A percentile compares a stretch with the other conserved stretches of the same genome.
Evolutionary conservation across 1,284 basidiomycete genomes (phyloP).

Genomic region (Cryptococcus maquisensis): DNA sequence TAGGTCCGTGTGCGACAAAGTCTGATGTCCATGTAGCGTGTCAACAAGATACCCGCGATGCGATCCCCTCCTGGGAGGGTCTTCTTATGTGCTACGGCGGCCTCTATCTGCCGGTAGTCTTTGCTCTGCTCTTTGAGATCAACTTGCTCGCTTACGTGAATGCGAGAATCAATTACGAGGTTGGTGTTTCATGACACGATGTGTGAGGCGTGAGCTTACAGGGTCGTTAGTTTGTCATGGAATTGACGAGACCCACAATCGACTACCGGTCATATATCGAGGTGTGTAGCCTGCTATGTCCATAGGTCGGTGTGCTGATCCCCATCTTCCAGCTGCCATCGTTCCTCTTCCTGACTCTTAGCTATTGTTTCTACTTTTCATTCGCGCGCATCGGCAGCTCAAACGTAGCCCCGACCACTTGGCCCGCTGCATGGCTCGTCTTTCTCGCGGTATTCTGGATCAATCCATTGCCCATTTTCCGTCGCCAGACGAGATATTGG

Average conservation of each 20-base stretch:
- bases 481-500: conserved; percentile 71
- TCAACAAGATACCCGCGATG: conserved; percentile 56
- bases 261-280: conserved; percentile 80
- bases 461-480: conserved; percentile 70
- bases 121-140: conserved; percentile 71
- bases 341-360: conserved; percentile 69
- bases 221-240: conserved; percentile 72
- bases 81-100: conserved; percentile 78
- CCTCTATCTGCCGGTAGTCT: conserved; percentile 69
- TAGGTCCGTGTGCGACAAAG: not conserved
- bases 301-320: not conserved
- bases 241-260: conserved; percentile 69
- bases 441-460: conserved; percentile 61
- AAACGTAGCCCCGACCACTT: conserved; percentile 56
- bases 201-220: not conserved
- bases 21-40: conserved; percentile 53
- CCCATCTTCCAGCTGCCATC: conserved; percentile 65
- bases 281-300: conserved; percentile 47
- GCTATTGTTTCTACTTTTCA: conserved; percentile 79
- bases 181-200: conserved; percentile 5
- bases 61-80: conserved; percentile 66
- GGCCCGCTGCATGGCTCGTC: conserved; percentile 82
- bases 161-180: conserved; percentile 72
- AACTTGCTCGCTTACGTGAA: conserved; percentile 75
- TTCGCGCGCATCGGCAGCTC: conserved; percentile 62